Evolutionary conservation across 306 rosid genomes (phyloP).

Genomic region (Trifolium subterraneum): DNA sequence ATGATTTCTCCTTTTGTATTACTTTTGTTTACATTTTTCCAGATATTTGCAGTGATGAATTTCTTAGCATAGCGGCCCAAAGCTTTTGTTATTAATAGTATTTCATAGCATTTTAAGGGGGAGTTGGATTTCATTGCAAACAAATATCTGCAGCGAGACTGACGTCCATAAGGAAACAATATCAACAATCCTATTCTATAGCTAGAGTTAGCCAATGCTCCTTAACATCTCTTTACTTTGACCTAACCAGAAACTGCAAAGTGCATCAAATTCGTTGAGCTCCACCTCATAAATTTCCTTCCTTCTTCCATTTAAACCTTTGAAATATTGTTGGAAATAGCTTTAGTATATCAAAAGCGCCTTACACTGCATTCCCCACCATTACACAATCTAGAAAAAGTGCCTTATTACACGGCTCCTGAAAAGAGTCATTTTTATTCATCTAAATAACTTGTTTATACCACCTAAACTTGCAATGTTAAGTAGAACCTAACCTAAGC

Average conservation of each 20-base stretch:
- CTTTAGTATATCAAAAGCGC: slow-evolving; percentile 8
- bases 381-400: neutral
- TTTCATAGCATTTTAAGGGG: slow-evolving; percentile 19
- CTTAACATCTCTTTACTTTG: slow-evolving; percentile 16
- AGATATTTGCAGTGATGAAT: slow-evolving; percentile 25
- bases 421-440: slow-evolving; percentile 26
- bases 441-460: slow-evolving; percentile 26
- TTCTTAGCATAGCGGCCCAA: slow-evolving; percentile 10
- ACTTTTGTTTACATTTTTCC: slow-evolving; percentile 21
- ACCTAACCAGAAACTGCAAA: slow-evolving; percentile 12
- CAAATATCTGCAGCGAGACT: slow-evolving; percentile 32
- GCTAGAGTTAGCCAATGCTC: slow-evolving; percentile 15
- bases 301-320: slow-evolving; percentile 13
- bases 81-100: neutral
- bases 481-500: slow-evolving; percentile 27
- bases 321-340: slow-evolving; percentile 10
- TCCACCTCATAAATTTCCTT: slow-evolving; percentile 1
- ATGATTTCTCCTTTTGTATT: slow-evolving; percentile 30
- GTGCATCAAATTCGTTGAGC: slow-evolving; percentile 1
- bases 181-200: slow-evolving; percentile 13
- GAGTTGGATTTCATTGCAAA: slow-evolving; percentile 22
- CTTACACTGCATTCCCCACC: slow-evolving; percentile 16
- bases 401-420: slow-evolving; percentile 1
- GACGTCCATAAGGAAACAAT: slow-evolving; percentile 2
- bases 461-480: slow-evolving; percentile 1